These are phyloP conservation scores for Diaporthe sp. DNA, from an alignment of 2,329 filamentous ascomycete genomes.

Conservation along the genomic window DNA sequence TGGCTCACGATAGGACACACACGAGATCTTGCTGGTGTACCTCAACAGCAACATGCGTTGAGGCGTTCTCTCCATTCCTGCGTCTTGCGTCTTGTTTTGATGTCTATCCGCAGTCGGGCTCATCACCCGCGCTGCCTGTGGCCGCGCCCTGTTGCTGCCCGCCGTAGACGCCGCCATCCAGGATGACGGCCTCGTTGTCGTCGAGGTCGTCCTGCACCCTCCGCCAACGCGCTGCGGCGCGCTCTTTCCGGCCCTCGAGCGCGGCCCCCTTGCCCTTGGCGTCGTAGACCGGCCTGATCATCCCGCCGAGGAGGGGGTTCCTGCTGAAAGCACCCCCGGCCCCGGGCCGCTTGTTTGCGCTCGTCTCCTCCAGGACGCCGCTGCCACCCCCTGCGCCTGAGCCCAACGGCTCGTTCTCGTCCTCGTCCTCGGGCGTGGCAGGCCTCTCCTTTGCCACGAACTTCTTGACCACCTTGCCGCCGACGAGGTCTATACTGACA, in stretches of 20 bases:
- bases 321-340: slow-evolving; percentile 73
- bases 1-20: not conserved
- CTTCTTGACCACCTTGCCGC: slow-evolving; percentile 80
- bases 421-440: slow-evolving; percentile 62
- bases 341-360: slow-evolving; percentile 49
- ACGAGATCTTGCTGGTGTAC: too few species aligned
- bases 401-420: slow-evolving; percentile 45
- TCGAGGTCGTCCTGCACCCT: slow-evolving; percentile 72
- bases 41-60: not conserved
- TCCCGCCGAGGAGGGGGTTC: slow-evolving; percentile 74
- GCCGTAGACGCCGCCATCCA: slow-evolving; percentile 68
- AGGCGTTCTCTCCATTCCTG: not conserved
- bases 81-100: too few species aligned
- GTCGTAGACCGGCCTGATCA: slow-evolving; percentile 75
- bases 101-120: slow-evolving; percentile 56
- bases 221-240: slow-evolving; percentile 62
- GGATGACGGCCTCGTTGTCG: slow-evolving; percentile 70
- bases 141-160: slow-evolving; percentile 42
- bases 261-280: slow-evolving; percentile 64
- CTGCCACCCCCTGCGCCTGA: slow-evolving; percentile 41
- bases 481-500: slow-evolving; percentile 85
- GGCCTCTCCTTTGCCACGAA: slow-evolving; percentile 75
- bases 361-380: slow-evolving; percentile 51
- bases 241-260: slow-evolving; percentile 57
- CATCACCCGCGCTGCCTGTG: slow-evolving; percentile 45